Conservation (phyloP, 345 rosid species). For the Barbarea vulgaris region DNA sequence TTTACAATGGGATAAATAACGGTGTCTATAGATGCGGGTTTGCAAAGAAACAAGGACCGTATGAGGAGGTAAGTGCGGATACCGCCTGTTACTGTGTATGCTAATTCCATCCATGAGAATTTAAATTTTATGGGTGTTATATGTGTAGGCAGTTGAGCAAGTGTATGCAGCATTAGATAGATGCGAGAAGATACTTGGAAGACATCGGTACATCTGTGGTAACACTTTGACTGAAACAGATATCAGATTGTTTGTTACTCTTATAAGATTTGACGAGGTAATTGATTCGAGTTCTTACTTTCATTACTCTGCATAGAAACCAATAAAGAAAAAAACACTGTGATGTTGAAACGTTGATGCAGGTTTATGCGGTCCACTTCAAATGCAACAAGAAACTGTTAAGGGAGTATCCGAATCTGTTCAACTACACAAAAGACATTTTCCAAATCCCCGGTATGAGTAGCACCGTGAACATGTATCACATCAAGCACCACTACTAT, state of each 20-base stretch:
- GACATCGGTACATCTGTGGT: slow-evolving; percentile 77
- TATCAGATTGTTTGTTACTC: slow-evolving; percentile 80
- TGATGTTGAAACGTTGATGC: slow-evolving; percentile 5
- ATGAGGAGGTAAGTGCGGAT: slow-evolving; percentile 51
- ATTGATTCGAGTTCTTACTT: not conserved
- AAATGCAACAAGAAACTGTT: slow-evolving; percentile 81
- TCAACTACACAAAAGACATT: slow-evolving; percentile 69
- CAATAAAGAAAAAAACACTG: not conserved
- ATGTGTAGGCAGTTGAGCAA: slow-evolving; percentile 66
- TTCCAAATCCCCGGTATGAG: slow-evolving; percentile 64
- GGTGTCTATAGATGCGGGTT: slow-evolving; percentile 60
- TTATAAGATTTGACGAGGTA: slow-evolving; percentile 95
- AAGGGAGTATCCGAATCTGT: slow-evolving; percentile 69
- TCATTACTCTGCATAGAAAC: not conserved
- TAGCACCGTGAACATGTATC: slow-evolving; percentile 64
- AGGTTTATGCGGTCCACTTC: slow-evolving; percentile 80
- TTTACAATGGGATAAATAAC: slow-evolving; percentile 51
- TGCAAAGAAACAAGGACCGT: slow-evolving; percentile 59
- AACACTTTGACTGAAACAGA: slow-evolving; percentile 72
- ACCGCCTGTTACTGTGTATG: not conserved
- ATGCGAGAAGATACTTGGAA: slow-evolving; percentile 73
- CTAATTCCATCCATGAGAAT: not conserved
- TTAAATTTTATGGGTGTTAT: slow-evolving; percentile 14
- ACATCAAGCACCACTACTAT: slow-evolving; percentile 73
- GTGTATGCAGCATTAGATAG: slow-evolving; percentile 71